Conservation (phyloP, 2,329 filamentous ascomycete genomes). For the Hortaea werneckii region DNA sequence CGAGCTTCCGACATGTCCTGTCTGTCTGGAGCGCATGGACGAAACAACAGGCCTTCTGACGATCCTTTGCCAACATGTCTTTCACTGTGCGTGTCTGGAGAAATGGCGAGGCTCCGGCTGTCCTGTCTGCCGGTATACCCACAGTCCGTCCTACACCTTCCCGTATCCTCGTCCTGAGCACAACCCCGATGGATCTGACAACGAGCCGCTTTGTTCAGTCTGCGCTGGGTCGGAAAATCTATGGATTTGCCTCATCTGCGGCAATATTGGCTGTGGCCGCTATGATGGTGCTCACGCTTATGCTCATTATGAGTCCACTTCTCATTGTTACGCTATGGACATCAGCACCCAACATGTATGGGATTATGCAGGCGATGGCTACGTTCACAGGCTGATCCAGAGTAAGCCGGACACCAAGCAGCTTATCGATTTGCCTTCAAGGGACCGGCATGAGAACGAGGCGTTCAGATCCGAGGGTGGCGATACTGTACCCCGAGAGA, state of each 20-base stretch:
- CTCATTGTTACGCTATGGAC: constrained; percentile 87
- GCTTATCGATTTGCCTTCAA: constrained; percentile 71
- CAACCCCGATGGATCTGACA: constrained; percentile 31
- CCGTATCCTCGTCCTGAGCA: constrained; percentile 24
- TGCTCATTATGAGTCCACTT: constrained; percentile 80
- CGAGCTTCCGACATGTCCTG: constrained; percentile 89
- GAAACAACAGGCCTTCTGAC: constrained; percentile 91
- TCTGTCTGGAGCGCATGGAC: constrained; percentile 96
- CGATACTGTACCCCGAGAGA: constrained; percentile 63
- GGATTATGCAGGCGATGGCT: constrained; percentile 93
- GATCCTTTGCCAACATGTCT: constrained; percentile 94
- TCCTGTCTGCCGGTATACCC: constrained; percentile 86
- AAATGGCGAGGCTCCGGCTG: constrained; percentile 94
- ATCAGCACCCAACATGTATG: constrained; percentile 90
- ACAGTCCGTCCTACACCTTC: constrained; percentile 40
- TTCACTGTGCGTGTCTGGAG: constrained; percentile 90
- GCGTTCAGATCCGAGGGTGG: constrained; percentile 34
- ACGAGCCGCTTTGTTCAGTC: constrained; percentile 62
- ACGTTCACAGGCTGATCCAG: constrained; percentile 90
- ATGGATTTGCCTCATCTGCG: constrained; percentile 93
- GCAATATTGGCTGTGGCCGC: constrained; percentile 82
- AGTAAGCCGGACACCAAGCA: constrained; percentile 74
- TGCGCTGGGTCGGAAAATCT: constrained; percentile 75
- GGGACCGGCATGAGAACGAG: constrained; percentile 25
- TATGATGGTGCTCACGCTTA: constrained; percentile 93